Evolutionary conservation across 805 yeast genomes (phyloP), one percentile per base, ranked within the genome.

Genomic region (Candida boleticola): DNA sequence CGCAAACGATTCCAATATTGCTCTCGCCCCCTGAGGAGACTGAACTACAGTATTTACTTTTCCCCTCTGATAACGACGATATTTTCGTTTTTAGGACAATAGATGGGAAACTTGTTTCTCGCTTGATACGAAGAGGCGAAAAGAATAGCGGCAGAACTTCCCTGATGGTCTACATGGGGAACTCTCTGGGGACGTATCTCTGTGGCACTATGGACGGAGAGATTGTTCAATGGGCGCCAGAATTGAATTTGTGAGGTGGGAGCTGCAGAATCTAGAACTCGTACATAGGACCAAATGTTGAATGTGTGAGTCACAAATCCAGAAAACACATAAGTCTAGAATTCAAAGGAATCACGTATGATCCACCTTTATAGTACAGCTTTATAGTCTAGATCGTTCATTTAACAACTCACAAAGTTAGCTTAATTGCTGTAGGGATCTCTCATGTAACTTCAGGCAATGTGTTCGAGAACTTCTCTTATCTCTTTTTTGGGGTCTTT

Each of bases 1-100:
- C 66, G 29, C 76, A 68, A 50, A 58, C 63, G 1, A 63, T 81
- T 1, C 79, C 81, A 19, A 71, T 84, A 42, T 62, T 77, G 35
- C 55, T 84, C 17, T 74, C 78, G 40, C 79, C 81, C 0, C 47
- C 58, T 0, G 52, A 54, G 9, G 89, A 84, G 49, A 67, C 81
- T 3, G 80, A 74, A 27, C 54, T 73, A 5, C 85, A 79, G 44
- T 76, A 76, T 49, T 58, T 86, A 19, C 68, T 86, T 60, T 79
- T 81, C 41, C 92, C 95, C 0, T 81, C 89, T 0, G 93, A 86
- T 50, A 81, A 72, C 45, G 89, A 92, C 3, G 89, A 85, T 48
- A 61, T 87, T 0, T 67, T 82, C 31, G 70, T 84, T 37, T 81
- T 72, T 44, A 62, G 84, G 16, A 66, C 79, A 0, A 57, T 67